Base-by-base conservation (phyloP, 2,329 filamentous ascomycete species). In the Pseudogymnoascus sp. region DNA sequence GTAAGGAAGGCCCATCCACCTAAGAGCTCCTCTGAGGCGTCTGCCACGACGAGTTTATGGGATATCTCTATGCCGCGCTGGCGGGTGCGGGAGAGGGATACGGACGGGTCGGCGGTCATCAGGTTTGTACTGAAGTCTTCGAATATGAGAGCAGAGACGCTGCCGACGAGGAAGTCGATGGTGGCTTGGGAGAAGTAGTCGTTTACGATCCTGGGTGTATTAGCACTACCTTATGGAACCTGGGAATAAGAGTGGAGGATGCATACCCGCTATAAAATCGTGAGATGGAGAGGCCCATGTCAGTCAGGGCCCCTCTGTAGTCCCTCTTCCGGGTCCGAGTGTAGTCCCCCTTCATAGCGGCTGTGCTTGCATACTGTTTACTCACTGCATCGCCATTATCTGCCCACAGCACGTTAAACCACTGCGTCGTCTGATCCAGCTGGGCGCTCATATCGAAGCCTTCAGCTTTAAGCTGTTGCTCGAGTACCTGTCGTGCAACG, bases 381-480 rank as follows among this genome's bases (percentile, higher is more conserved):
- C 91, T 96, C 63, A 97, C 91, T 0, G 93, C 91, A 74, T 99
- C 95, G 13, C 95, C 95, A 68, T 99, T 99, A 73, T 99, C 95
- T 0, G 95, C 95, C 93, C 95, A 99, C 0, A 97, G 80, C 0
- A 86, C 92, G 75, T 99, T 97, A 78, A 97, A 97, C 92, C 93
- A 97, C 53, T 87, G 83, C 4, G 90, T 96, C 63, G 87, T 85
- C 64, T 91, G 88, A 72, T 96, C 91, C 23, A 81, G 75, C 66
- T 95, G 87, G 0, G 88, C 80, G 68, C 87, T 85, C 76, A 96
- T 88, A 63, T 88, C 85, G 65, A 92, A 88, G 0, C 89, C 90
- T 66, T 96, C 86, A 19, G 84, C 80, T 64, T 84, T 88, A 1
- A 99, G 80, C 71, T 97, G 91, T 33, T 82, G 74, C 68, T 97